These are phyloP conservation scores for Gigaspora rosea DNA, from an alignment of 192 early-diverging fungal species.

Conservation along the genomic window DNA sequence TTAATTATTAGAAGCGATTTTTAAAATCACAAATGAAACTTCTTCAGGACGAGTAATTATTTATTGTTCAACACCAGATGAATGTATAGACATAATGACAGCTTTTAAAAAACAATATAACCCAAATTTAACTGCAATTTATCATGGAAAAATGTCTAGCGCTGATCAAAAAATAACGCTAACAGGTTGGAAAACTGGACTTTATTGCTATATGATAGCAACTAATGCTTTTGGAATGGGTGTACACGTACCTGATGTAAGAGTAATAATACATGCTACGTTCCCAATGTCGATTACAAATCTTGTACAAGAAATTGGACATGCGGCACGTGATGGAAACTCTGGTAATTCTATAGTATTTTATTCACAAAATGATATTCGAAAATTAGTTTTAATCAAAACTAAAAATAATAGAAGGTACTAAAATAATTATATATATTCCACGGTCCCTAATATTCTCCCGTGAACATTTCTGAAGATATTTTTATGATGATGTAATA, in stretches of 20 bases:
- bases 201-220: no score
- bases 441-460: no score
- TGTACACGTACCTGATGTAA: conserved; percentile 33
- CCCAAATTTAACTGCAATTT: not conserved
- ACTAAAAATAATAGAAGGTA: no score
- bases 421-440: no score
- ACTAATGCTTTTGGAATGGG: conserved; percentile 37
- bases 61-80: not conserved
- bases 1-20: not conserved
- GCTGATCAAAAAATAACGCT: no score
- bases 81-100: not conserved
- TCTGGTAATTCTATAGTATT: conserved; percentile 70
- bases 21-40: not conserved
- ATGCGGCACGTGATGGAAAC: conserved; percentile 63
- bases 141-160: not conserved
- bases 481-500: no score
- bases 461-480: no score
- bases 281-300: not conserved
- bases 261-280: not conserved
- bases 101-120: not conserved
- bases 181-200: no score
- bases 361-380: conserved; percentile 67
- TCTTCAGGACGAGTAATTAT: not conserved
- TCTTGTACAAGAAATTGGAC: conserved; percentile 65
- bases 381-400: not conserved